These are phyloP conservation scores for Pythium graminicola DNA, from an alignment of 352 stramenopile genomes.

Conservation along the genomic window DNA sequence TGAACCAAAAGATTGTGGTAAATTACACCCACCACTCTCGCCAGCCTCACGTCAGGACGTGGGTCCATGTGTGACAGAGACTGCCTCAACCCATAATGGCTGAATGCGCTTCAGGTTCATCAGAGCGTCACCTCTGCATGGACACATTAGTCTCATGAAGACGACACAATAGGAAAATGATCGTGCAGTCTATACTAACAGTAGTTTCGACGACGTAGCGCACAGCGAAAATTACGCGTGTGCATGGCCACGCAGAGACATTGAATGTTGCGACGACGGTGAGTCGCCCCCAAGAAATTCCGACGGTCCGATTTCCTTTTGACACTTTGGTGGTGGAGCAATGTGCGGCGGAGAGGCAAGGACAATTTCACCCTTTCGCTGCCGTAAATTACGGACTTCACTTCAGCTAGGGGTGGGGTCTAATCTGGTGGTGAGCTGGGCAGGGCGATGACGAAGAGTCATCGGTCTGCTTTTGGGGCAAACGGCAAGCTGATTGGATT, in stretches of 20 bases:
- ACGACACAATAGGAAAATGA: background rate
- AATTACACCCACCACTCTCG: background rate
- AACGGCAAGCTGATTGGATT: slow-evolving; percentile 19
- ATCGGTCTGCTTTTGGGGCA: slow-evolving; percentile 13
- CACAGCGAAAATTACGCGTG: background rate
- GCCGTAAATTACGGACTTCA: slow-evolving; percentile 18
- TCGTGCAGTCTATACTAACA: too few species aligned
- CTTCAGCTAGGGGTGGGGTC: slow-evolving; percentile 23
- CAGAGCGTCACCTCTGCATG: too few species aligned
- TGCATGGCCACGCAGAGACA: too few species aligned
- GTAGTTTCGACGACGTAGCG: background rate
- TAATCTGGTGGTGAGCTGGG: slow-evolving; percentile 35
- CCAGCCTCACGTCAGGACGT: slow-evolving; percentile 11
- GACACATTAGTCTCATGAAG: too few species aligned
- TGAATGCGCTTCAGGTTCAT: background rate
- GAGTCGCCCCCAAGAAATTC: slow-evolving; percentile 5
- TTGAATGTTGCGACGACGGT: background rate
- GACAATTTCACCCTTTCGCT: slow-evolving; percentile 11
- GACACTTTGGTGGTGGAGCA: slow-evolving; percentile 13
- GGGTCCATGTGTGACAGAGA: background rate
- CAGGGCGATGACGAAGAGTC: slow-evolving; percentile 25
- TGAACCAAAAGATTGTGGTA: too few species aligned
- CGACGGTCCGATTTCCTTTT: slow-evolving; percentile 19
- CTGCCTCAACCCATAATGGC: background rate
- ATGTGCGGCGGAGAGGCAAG: slow-evolving; percentile 14